A percentile compares a stretch with the other conserved stretches of the same genome.
Evolutionary conservation across 208 protist genomes (phyloP).

Genomic region (Trypanosomatidae sp.): DNA sequence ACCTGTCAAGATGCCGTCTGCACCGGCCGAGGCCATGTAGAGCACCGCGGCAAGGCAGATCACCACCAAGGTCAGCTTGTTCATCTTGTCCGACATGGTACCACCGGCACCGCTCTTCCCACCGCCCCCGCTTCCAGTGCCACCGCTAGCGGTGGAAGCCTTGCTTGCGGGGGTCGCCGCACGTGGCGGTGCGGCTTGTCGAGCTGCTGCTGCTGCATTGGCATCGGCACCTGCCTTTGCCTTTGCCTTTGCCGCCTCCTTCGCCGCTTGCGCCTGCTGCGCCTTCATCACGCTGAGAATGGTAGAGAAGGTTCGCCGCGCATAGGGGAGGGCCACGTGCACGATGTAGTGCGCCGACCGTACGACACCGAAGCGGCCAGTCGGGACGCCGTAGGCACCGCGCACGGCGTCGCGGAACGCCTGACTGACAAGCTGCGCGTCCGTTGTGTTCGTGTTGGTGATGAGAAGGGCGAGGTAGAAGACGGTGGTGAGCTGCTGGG

Average conservation of each 20-base stretch:
- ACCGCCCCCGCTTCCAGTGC: not conserved
- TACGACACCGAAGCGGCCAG: conserved; percentile 10
- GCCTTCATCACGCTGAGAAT: conserved; percentile 14
- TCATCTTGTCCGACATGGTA: conserved; percentile 4
- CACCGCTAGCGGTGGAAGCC: not conserved
- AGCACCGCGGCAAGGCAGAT: conserved; percentile 9
- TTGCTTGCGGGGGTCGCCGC: too few relatives aligned
- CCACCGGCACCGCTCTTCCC: not conserved
- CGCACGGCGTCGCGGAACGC: conserved; percentile 12
- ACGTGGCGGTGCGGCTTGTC: too few relatives aligned
- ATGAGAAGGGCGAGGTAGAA: conserved; percentile 24
- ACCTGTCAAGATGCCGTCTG: too few relatives aligned
- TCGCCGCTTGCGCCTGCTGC: not conserved
- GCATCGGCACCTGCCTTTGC: not conserved
- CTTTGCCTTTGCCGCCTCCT: not conserved
- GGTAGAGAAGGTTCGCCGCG: conserved; percentile 6
- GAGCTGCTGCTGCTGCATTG: too few relatives aligned
- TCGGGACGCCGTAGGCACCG: conserved; percentile 9
- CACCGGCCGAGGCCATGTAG: conserved; percentile 13
- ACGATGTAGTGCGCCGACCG: conserved; percentile 21
- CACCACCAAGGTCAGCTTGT: conserved; percentile 10
- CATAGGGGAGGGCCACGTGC: conserved; percentile 15
- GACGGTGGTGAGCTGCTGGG: conserved; percentile 20
- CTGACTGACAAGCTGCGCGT: conserved; percentile 15
- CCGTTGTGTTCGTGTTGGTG: conserved; percentile 7